phyloP scores from a whole-genome alignment of 78 protist genomes.

The Anaeramoeba flamelloides region DNA sequence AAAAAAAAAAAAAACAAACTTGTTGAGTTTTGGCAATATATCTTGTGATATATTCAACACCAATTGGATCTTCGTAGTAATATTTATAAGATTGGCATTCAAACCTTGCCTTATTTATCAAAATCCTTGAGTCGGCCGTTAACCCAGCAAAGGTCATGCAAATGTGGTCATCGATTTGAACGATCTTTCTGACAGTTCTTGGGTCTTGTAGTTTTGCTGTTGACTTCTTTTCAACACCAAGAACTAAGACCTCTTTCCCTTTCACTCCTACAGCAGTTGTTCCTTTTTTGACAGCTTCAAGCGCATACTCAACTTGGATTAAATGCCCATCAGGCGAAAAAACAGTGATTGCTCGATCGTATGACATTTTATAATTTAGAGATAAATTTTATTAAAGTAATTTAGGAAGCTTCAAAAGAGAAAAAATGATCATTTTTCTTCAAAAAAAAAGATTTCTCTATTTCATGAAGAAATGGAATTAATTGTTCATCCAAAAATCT shows the following conservation, averaged over 20 bases:
- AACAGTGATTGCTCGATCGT: slow-evolving; percentile 98
- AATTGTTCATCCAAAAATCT: too few species aligned
- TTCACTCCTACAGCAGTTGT: slow-evolving; percentile 64
- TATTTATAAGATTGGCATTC: slow-evolving; percentile 89
- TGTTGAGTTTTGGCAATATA: slow-evolving; percentile 57
- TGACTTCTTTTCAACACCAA: slow-evolving; percentile 73
- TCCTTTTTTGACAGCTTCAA: slow-evolving; percentile 97
- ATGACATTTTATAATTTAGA: too few species aligned
- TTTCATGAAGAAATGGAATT: too few species aligned
- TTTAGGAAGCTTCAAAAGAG: too few species aligned
- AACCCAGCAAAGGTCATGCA: slow-evolving; percentile 85
- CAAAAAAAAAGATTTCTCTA: too few species aligned
- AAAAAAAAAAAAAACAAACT: slow-evolving; percentile 32
- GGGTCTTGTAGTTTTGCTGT: slow-evolving; percentile 77
- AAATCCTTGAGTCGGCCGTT: slow-evolving; percentile 91
- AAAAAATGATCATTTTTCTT: too few species aligned
- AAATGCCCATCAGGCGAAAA: slow-evolving; percentile 99
- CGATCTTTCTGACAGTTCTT: slow-evolving; percentile 87
- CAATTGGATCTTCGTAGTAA: slow-evolving; percentile 73
- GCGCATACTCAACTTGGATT: slow-evolving; percentile 88
- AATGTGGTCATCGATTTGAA: slow-evolving; percentile 78
- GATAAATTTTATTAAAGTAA: too few species aligned
- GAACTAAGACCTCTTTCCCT: slow-evolving; percentile 25
- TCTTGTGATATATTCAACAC: slow-evolving; percentile 72
- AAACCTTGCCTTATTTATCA: slow-evolving; percentile 72